Evolutionary conservation across 2,329 filamentous ascomycete genomes (phyloP), one percentile per base, ranked within the genome.

Genomic region (Diaporthe humulicola): DNA sequence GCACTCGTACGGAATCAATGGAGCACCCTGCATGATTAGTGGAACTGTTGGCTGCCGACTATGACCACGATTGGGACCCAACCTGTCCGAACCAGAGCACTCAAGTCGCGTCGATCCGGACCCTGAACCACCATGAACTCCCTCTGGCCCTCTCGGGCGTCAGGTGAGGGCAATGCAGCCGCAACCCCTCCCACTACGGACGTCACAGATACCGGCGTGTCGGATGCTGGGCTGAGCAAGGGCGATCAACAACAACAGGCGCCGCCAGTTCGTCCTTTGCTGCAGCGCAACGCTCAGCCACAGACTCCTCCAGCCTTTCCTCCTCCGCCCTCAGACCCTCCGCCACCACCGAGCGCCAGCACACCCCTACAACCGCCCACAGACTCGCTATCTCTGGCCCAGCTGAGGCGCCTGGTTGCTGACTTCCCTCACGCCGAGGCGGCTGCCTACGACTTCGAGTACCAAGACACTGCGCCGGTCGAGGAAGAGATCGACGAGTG

Each of bases 401-500:
- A 96, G 83, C 87, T 96, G 67, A 90, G 91, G 77, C 91, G 90
- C 77, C 90, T 96, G 71, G 93, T 96, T 25, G 90, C 91, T 76
- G 94, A 96, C 75, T 91, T 95, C 78, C 93, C 93, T 22, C 91
- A 90, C 77, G 82, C 88, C 70, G 93, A 95, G 78, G 90, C 93
- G 67, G 87, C 89, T 57, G 91, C 92, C 15, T 99, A 99, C 86
- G 95, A 97, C 76, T 99, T 98, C 82, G 90, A 90, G 77, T 96
- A 96, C 85, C 86, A 90, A 36, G 94, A 96, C 83, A 89, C 90
- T 73, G 92, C 93, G 30, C 87, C 91, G 0, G 93, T 98, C 79
- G 91, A 94, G 25, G 95, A 97, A 77, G 97, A 99, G 86, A 88
- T 99, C 64, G 95, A 98, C 82, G 97, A 99, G 85, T 99, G 97